Evolutionary conservation across 805 yeast genomes (phyloP).

Genomic region (Peterozyma xylosa): DNA sequence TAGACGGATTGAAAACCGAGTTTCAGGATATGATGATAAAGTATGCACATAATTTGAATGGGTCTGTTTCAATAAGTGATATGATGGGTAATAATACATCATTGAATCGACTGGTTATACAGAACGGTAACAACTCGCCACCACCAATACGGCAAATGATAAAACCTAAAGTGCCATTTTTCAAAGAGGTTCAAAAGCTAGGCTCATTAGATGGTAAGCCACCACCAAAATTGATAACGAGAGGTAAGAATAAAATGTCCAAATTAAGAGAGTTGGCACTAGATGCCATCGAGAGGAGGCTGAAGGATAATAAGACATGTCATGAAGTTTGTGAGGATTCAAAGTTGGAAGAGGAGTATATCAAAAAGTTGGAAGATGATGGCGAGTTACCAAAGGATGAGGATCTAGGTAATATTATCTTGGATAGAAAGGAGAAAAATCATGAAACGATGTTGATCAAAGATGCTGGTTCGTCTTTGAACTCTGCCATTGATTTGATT

Average conservation of each 20-base stretch:
- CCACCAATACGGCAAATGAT: too few species aligned
- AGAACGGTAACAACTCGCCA: constrained; percentile 22
- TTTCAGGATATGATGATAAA: constrained; percentile 34
- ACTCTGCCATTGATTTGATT: too few species aligned
- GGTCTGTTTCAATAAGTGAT: constrained; percentile 41
- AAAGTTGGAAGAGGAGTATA: constrained; percentile 14
- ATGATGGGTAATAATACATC: constrained; percentile 30
- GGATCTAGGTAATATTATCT: constrained; percentile 32
- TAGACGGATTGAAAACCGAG: constrained; percentile 54
- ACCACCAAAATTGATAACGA: constrained; percentile 12
- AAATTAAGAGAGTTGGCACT: constrained; percentile 33
- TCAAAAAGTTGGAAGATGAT: constrained; percentile 18
- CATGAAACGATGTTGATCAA: background rate
- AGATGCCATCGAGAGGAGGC: constrained; percentile 58
- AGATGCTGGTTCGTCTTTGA: constrained; percentile 1
- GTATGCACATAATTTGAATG: constrained; percentile 35
- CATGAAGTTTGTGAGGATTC: constrained; percentile 12
- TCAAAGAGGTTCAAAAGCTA: constrained; percentile 29
- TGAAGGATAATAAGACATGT: constrained; percentile 46
- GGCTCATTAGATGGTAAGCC: constrained; percentile 14
- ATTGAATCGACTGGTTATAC: constrained; percentile 10
- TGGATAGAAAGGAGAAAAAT: constrained; percentile 10
- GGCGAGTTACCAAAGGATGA: constrained; percentile 28
- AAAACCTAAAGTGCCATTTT: constrained; percentile 25
- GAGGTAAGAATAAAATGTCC: constrained; percentile 2